Conservation (phyloP, 768 basidiomycete genomes). For the Psilocybe sp. region DNA sequence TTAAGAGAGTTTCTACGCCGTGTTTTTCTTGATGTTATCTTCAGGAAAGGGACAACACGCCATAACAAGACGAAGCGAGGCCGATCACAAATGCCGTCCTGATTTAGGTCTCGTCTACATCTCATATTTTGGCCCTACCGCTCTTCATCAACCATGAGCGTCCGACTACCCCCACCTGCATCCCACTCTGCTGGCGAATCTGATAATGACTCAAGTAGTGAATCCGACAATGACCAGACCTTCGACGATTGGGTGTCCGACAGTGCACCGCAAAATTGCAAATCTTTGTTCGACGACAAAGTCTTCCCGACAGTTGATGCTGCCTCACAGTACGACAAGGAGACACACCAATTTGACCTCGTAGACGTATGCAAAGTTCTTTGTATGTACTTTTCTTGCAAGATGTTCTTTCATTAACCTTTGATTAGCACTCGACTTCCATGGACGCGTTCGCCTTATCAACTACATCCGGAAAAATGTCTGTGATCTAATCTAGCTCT, state of each 20-base stretch:
- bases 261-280: conserved; percentile 46
- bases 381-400: conserved; percentile 39
- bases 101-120: too few relatives aligned
- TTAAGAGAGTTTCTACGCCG: too few relatives aligned
- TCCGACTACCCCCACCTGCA: conserved; percentile 32
- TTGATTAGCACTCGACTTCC: conserved; percentile 66
- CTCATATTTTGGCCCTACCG: too few relatives aligned
- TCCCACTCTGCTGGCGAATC: conserved; percentile 21
- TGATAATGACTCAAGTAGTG: conserved; percentile 32
- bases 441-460: conserved; percentile 77
- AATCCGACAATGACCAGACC: conserved; percentile 53
- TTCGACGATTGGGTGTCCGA: conserved; percentile 85
- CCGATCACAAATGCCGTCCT: too few relatives aligned
- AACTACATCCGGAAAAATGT: conserved; percentile 86
- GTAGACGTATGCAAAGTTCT: conserved; percentile 45
- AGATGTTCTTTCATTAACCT: neutral
- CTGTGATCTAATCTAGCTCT: conserved; percentile 3
- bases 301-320: conserved; percentile 55
- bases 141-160: conserved; percentile 29
- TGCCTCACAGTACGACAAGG: conserved; percentile 61
- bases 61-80: too few relatives aligned
- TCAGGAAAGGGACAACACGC: too few relatives aligned
- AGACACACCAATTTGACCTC: conserved; percentile 61
- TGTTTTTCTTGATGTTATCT: too few relatives aligned
- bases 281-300: conserved; percentile 74